Evolutionary conservation across 768 basidiomycete genomes (phyloP).

Genomic region (Cystobasidium ongulense): DNA sequence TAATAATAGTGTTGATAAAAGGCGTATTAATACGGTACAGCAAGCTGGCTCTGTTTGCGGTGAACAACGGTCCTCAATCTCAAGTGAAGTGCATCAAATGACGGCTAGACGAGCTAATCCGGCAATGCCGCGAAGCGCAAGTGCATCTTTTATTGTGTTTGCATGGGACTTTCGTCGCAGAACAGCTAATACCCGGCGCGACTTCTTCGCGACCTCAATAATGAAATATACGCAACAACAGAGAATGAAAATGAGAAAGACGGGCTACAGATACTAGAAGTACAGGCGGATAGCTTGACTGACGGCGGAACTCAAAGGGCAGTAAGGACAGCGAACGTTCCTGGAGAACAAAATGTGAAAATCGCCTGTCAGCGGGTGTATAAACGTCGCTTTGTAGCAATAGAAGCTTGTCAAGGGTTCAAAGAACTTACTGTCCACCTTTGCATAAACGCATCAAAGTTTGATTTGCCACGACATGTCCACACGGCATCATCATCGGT

Average conservation of each 20-base stretch:
- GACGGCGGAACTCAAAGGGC: slow-evolving; percentile 59
- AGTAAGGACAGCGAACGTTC: slow-evolving; percentile 93
- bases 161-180: no score
- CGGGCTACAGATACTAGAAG: slow-evolving; percentile 41
- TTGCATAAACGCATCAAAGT: slow-evolving; percentile 83
- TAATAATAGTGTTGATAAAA: no score
- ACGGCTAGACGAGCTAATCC: no score
- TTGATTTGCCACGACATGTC: slow-evolving; percentile 89
- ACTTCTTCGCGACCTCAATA: no score
- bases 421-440: slow-evolving; percentile 61
- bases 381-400: not conserved
- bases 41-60: no score
- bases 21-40: no score
- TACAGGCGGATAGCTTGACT: slow-evolving; percentile 45
- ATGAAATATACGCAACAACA: not conserved
- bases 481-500: slow-evolving; percentile 95
- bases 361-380: not conserved
- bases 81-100: no score
- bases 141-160: no score
- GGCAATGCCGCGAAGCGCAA: no score
- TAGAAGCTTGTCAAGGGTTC: not conserved
- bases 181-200: no score
- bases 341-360: slow-evolving; percentile 47
- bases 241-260: not conserved
- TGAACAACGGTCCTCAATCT: no score